Conservation (phyloP, 2,329 filamentous ascomycete species). For the Microascus cirrosus region DNA sequence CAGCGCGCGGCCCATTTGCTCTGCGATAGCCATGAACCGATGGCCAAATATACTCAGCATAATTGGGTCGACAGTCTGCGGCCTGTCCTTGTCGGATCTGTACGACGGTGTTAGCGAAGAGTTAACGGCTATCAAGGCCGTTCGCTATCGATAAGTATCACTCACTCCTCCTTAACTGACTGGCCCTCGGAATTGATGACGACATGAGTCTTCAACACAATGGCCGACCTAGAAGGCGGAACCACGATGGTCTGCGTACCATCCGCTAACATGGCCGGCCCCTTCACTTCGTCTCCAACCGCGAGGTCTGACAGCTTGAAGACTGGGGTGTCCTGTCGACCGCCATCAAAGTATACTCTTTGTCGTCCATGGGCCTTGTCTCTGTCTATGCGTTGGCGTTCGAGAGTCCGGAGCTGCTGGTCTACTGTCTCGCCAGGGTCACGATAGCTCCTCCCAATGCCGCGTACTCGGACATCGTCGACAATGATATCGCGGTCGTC, state of each 20-base stretch:
- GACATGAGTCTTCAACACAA: conserved; percentile 77
- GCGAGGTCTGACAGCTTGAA: conserved; percentile 69
- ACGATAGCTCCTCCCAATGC: conserved; percentile 80
- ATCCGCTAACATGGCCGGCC: conserved; percentile 79
- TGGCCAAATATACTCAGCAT: conserved; percentile 72
- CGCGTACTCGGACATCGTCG: conserved; percentile 78
- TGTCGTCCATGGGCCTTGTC: conserved; percentile 54
- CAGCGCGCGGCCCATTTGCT: conserved; percentile 71
- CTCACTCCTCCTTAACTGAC: not conserved
- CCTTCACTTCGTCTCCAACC: conserved; percentile 61
- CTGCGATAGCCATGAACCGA: conserved; percentile 76
- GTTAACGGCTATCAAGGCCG: too few species aligned
- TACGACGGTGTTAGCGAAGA: not conserved
- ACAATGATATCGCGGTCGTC: conserved; percentile 78
- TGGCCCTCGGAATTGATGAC: conserved; percentile 59
- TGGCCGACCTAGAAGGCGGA: conserved; percentile 63
- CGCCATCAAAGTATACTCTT: conserved; percentile 76
- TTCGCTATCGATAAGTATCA: not conserved
- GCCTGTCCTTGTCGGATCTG: not conserved
- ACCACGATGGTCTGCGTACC: conserved; percentile 88
- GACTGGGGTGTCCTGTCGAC: conserved; percentile 65
- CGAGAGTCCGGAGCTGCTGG: conserved; percentile 62
- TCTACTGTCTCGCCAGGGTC: conserved; percentile 74
- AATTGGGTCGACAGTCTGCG: conserved; percentile 48
- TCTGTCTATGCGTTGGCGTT: conserved; percentile 41